These are phyloP conservation scores for Camelina sativa DNA, from an alignment of 345 rosid species.

Conservation along the genomic window DNA sequence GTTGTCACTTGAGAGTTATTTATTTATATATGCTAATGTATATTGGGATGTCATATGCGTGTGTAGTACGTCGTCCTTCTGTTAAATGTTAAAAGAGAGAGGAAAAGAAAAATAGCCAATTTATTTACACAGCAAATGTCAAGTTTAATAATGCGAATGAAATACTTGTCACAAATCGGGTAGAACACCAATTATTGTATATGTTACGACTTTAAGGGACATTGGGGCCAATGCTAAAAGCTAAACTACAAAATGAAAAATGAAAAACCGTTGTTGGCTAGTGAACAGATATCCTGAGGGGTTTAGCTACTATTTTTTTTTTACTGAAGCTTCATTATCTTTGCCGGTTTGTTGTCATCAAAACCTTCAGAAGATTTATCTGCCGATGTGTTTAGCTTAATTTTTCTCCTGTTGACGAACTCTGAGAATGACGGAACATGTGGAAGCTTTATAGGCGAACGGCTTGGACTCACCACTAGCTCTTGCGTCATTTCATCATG, in stretches of 20 bases:
- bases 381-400: conserved; percentile 40
- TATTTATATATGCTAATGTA: conserved; percentile 13
- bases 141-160: not conserved
- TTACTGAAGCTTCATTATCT: conserved; percentile 63
- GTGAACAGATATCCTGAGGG: not conserved
- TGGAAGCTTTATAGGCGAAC: conserved; percentile 50
- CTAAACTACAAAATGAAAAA: not conserved
- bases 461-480: conserved; percentile 20
- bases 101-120: not conserved
- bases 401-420: conserved; percentile 61
- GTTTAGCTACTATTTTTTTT: not conserved
- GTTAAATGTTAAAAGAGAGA: not conserved
- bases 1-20: conserved; percentile 2
- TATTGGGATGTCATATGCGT: not conserved
- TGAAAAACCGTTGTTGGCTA: not conserved
- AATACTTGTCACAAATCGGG: not conserved
- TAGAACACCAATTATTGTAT: not conserved
- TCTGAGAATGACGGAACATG: conserved; percentile 78
- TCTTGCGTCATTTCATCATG: conserved; percentile 6
- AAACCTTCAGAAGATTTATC: conserved; percentile 38
- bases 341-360: conserved; percentile 48
- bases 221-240: not conserved
- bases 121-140: not conserved
- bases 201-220: not conserved
- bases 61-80: conserved; percentile 11